Evolutionary conservation across 23 red algal species (phyloP), one percentile per base, ranked within the genome.

Genomic region (Gracilaria gracilis): DNA sequence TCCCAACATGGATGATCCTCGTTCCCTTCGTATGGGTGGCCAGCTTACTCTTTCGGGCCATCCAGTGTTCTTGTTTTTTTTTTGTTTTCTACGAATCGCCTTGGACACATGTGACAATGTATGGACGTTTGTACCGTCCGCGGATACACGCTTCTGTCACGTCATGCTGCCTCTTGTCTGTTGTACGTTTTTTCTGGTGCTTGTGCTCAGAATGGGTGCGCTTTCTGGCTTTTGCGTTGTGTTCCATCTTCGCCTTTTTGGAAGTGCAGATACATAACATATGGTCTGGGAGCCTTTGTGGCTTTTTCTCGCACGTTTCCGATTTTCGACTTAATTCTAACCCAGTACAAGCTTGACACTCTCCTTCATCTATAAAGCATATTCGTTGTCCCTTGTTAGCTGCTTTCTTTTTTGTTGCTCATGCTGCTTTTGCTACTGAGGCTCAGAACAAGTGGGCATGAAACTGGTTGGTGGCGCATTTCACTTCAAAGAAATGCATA

Each of bases 291-390:
- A 73, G 67, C 67, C 67, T 14, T 73, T 73, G 2, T 1, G 2
- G 67, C 21, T 44, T 15, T 40, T 23, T 44, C 67, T 73, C 33
- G 2, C 36, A 44, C 34, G 34, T 24, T n/a, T 40, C 34, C 67
- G 67, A 73, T 73, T 73, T 73, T 73, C 67, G 67, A 73, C 59
- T 73, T 39, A 73, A 73, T 73, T 73, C 67, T 73, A 73, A 73
- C 67, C 67, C 34, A 40, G 33, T 40, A 73, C 23, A 73, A 37
- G 67, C 19, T 44, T 73, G 67, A 73, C 67, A 73, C 38, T 20
- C 67, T 44, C 35, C 67, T 40, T 1, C 32, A 12, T 42, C 7
- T 42, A 29, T 62, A 62, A 62, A 62, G 59, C 27, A 62, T 62
- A 2, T 31, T 31, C 23, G 19, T 29, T 14, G 24, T 29, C 21